Base-by-base conservation (phyloP, 805 yeast genomes). In the Candida gorgasii region DNA sequence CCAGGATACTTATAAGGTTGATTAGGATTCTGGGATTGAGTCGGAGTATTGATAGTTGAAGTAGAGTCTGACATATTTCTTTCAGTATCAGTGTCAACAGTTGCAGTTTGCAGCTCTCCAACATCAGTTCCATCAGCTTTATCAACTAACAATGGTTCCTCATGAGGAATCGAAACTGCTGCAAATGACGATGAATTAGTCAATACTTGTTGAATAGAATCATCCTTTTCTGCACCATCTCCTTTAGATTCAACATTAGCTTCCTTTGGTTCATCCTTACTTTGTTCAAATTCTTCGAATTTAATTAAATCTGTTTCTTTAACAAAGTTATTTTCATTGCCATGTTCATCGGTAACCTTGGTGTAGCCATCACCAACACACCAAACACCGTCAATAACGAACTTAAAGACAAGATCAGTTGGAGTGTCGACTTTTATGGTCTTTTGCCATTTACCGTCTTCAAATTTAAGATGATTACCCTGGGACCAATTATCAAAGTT, bases 401-500 rank as follows among this genome's bases (percentile, higher is more conserved):
- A 70, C 51, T 70, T 70, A 49, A 70, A 70, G 18, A 59, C 56
- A 28, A 69, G 36, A 36, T 61, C 57, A 30, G 59, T 52, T 24
- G 50, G 54, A 12, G 46, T 40, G 11, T 48, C 40, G 5, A 65
- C 44, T 24, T 46, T 47, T 20, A 69, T 45, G 18, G 35, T 36
- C 11, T 60, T 61, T 29, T 46, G 46, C 45, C 55, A 65, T 5
- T 18, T 38, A 18, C 44, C 54, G 9, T 20, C 42, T 5, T 47
- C 49, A 14, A 46, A 40, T 8, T 44, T 47, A 19, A 44, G 41
- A 3, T 57, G 53, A n/a, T 53, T 53, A 13, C 55, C 43, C 41
- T 54, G 52, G 9, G 62, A 43, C 76, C 76, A 70, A 42, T 62
- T 50, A 47, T 69, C 73, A 49, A 70, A 70, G 48, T 53, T 60